Conservation (phyloP, 2,329 filamentous ascomycete species). For the Aspergillus fumigatus region DNA sequence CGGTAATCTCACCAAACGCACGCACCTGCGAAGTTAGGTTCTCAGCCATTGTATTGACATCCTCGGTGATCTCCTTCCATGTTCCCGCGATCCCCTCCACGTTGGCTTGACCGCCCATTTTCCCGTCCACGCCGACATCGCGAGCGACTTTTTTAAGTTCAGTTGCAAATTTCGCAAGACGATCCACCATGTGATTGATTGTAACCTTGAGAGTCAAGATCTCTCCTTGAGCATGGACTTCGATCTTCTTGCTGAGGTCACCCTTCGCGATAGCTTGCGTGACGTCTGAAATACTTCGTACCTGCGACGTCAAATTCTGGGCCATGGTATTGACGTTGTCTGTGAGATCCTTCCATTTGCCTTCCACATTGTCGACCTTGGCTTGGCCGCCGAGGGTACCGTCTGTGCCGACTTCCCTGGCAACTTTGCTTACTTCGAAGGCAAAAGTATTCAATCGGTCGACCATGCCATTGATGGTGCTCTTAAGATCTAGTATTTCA, state of each 20-base stretch:
- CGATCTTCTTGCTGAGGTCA: constrained; percentile 93
- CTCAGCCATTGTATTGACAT: constrained; percentile 89
- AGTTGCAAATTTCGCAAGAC: constrained; percentile 91
- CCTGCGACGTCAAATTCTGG: constrained; percentile 61
- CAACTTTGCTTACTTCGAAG: constrained; percentile 62
- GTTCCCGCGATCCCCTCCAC: constrained; percentile 87
- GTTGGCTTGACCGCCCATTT: constrained; percentile 97
- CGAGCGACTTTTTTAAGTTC: constrained; percentile 93
- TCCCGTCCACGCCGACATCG: constrained; percentile 94
- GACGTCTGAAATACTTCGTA: constrained; percentile 87
- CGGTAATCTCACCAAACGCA: constrained; percentile 97
- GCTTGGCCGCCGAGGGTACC: constrained; percentile 61
- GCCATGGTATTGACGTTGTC: constrained; percentile 67
- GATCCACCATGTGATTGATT: constrained; percentile 98
- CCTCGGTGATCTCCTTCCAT: constrained; percentile 97
- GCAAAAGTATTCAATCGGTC: constrained; percentile 61
- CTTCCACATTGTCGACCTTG: constrained; percentile 61
- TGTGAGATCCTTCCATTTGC: constrained; percentile 63
- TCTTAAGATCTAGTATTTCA: constrained; percentile 92
- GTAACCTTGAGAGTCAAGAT: constrained; percentile 92
- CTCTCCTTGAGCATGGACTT: constrained; percentile 91
- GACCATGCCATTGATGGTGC: constrained; percentile 72
- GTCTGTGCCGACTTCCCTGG: constrained; percentile 61
- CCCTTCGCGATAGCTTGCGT: constrained; percentile 93
- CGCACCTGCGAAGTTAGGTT: constrained; percentile 92